Percentiles rank a stretch among this genome's conserved stretches.
phyloP scores from a whole-genome alignment of 2,329 filamentous ascomycete genomes.

The Teratosphaeria epicoccoides region DNA sequence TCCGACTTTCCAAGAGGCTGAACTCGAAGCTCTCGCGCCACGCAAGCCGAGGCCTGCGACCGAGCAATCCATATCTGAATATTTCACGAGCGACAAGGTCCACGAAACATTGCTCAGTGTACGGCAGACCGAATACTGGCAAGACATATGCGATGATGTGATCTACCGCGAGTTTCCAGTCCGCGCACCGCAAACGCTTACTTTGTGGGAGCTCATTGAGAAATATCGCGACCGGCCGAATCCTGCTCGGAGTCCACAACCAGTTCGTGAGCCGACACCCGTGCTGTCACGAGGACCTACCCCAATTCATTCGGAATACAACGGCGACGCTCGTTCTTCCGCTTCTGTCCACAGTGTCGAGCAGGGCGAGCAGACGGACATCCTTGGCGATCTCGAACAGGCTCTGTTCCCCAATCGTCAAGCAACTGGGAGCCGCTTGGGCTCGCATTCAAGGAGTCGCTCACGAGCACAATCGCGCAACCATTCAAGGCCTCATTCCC shows the following conservation, averaged over 20 bases:
- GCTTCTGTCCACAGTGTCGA: slow-evolving; percentile 1
- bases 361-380: neutral
- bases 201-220: slow-evolving; percentile 29
- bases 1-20: slow-evolving; percentile 33
- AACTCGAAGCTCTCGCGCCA: slow-evolving; percentile 32
- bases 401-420: slow-evolving; percentile 16
- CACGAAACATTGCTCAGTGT: slow-evolving; percentile 38
- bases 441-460: slow-evolving; percentile 1
- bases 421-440: slow-evolving; percentile 1
- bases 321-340: neutral
- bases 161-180: slow-evolving; percentile 38
- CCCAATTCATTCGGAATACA: neutral
- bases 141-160: slow-evolving; percentile 39
- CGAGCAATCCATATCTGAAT: slow-evolving; percentile 40
- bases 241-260: neutral
- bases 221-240: slow-evolving; percentile 15
- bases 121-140: slow-evolving; percentile 40
- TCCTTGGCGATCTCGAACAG: slow-evolving; percentile 20
- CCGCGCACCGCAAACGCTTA: slow-evolving; percentile 32
- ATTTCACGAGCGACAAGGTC: slow-evolving; percentile 34
- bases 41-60: slow-evolving; percentile 27
- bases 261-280: neutral
- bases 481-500: slow-evolving; percentile 12
- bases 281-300: neutral
- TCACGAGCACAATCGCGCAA: neutral